phyloP scores from a whole-genome alignment of 2,329 filamentous ascomycete genomes.

The Fusarium globosum region DNA sequence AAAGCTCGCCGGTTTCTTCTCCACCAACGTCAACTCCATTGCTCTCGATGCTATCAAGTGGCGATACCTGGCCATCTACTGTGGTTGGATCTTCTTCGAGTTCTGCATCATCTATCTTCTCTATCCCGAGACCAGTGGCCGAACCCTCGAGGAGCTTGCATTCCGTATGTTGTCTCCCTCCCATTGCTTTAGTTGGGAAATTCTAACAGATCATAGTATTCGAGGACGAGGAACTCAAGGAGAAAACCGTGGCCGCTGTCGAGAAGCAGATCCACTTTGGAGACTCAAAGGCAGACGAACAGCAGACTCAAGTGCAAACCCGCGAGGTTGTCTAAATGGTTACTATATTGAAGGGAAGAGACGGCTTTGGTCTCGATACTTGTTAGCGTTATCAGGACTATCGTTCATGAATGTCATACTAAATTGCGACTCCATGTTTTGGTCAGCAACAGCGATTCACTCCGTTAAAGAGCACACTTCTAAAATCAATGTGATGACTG shows the following conservation, averaged over 20 bases:
- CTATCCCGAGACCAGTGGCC: slow-evolving; percentile 82
- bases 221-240: slow-evolving; percentile 53
- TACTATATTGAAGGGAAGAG: not conserved
- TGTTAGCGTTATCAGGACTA: not conserved
- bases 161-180: slow-evolving; percentile 50
- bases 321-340: slow-evolving; percentile 21
- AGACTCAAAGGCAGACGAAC: slow-evolving; percentile 20
- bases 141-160: slow-evolving; percentile 76
- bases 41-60: slow-evolving; percentile 54
- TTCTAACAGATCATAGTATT: slow-evolving; percentile 49
- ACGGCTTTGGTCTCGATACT: not conserved
- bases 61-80: slow-evolving; percentile 58
- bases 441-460: not conserved
- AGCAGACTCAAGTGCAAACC: slow-evolving; percentile 7
- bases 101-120: slow-evolving; percentile 75
- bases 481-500: not conserved
- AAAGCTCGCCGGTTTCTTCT: slow-evolving; percentile 54
- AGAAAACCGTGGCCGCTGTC: slow-evolving; percentile 53
- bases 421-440: not conserved
- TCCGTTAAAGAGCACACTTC: not conserved
- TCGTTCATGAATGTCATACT: not conserved
- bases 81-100: slow-evolving; percentile 57
- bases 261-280: slow-evolving; percentile 52
- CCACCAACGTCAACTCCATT: slow-evolving; percentile 58
- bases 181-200: rapidly evolving